Base-by-base conservation (phyloP, 441 rosid species). In the Mallotus japonicus region DNA sequence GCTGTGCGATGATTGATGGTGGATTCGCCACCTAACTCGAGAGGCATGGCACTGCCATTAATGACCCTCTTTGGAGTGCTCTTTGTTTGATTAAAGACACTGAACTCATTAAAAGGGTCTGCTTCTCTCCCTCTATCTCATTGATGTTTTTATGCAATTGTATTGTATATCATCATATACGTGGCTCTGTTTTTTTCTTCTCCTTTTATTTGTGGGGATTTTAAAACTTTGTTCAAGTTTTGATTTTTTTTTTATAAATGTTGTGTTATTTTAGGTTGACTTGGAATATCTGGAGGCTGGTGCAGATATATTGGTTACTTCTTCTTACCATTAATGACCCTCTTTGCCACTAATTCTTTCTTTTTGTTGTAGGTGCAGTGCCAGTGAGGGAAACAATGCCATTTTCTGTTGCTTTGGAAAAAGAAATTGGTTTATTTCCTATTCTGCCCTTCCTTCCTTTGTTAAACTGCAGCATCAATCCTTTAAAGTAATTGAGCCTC, bases 241-340 rank as follows among this genome's bases (percentile, higher is more conserved):
- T 7, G 37, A 3, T n/a, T 17, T 49, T 34, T 71, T 75, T 58
- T 20, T 67, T 40, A 24, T 22, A 67, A 62, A 1, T 49, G 3
- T 14, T 6, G 3, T 72, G 59, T 72, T 77, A 68, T 54, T 70
- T 76, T 74, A 94, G 99, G 99, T 92, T 75, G 97, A 94, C 66
- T 74, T 80, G 83, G 97, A 94, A 61, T 94, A 87, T 76, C 72
- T 94, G 83, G 99, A 92, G 80, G 96, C 96, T 67, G 99, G 99
- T 73, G 96, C 99, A 49, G 95, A 94, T 82, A 76, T 92, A 71
- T 72, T 94, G 82, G 89, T 94, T 51, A 83, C 97, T 81, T 90
- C 96, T 46, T 94, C 99, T 40, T 94, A 94, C 73, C 98, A 94
- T n/a, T n/a, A n/a, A n/a, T n/a, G n/a, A n/a, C n/a, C n/a, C n/a